phyloP scores from a whole-genome alignment of 257 asterid species.

The Thymus quinquecostatus region DNA sequence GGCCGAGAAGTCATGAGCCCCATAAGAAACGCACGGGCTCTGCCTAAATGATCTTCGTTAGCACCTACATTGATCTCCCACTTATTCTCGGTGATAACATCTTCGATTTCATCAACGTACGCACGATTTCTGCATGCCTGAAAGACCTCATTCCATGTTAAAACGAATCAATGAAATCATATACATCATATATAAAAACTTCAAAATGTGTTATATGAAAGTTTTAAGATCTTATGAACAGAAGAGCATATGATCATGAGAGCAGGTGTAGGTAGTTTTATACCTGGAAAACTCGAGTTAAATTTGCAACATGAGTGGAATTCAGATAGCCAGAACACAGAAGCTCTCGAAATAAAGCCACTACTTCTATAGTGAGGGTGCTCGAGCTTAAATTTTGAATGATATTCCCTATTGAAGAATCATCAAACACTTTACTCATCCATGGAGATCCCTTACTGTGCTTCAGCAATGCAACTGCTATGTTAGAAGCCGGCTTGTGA shows the following conservation, averaged over 20 bases:
- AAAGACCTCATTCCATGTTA: constrained; percentile 22
- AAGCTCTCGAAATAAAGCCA: constrained; percentile 67
- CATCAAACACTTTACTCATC: constrained; percentile 65
- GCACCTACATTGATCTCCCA: constrained; percentile 24
- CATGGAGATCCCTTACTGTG: constrained; percentile 53
- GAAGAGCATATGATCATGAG: not conserved
- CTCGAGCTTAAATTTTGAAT: constrained; percentile 56
- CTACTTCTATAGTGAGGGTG: constrained; percentile 62
- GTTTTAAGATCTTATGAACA: constrained; percentile 3
- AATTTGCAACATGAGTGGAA: constrained; percentile 56
- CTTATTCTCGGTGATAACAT: constrained; percentile 33
- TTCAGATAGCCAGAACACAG: constrained; percentile 63
- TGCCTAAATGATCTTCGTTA: constrained; percentile 33
- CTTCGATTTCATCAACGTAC: constrained; percentile 52
- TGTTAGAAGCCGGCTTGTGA: constrained; percentile 67
- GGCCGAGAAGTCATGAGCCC: constrained; percentile 37
- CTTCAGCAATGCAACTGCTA: constrained; percentile 70
- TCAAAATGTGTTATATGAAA: not conserved
- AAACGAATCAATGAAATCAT: constrained; percentile 1
- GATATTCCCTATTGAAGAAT: constrained; percentile 54
- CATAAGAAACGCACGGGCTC: constrained; percentile 50
- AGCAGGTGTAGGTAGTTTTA: constrained; percentile 8
- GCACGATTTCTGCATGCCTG: constrained; percentile 69
- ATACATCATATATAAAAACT: not conserved
- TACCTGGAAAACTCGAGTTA: constrained; percentile 82